These are phyloP conservation scores for Barbatosphaeria neglecta DNA, from an alignment of 495 filamentous ascomycete genomes.

Conservation along the genomic window DNA sequence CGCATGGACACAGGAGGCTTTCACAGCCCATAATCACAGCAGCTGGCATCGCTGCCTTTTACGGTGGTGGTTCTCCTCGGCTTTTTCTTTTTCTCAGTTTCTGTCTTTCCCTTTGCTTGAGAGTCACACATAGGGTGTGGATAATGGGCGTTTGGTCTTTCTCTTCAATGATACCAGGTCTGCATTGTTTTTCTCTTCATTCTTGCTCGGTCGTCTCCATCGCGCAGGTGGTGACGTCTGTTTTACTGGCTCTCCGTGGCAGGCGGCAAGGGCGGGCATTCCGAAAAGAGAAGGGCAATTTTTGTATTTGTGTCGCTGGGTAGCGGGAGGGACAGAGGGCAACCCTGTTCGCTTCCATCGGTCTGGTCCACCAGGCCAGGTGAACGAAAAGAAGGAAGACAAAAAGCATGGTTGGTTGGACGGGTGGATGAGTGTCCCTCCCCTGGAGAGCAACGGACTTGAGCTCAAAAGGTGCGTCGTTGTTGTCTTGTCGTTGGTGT, in stretches of 20 bases:
- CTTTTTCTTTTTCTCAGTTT: not conserved
- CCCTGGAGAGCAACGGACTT: not conserved
- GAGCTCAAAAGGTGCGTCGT: not conserved
- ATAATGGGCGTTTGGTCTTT: not conserved
- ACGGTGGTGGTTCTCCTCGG: too few species aligned
- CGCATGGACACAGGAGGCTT: not conserved
- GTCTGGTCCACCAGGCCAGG: too few species aligned
- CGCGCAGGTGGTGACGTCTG: not conserved
- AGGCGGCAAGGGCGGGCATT: not conserved
- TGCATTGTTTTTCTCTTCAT: not conserved
- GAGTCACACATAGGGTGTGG: too few species aligned
- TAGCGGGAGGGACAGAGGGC: not conserved
- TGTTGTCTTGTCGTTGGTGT: not conserved
- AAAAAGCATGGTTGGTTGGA: not conserved
- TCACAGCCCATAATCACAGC: not conserved
- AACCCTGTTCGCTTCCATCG: not conserved
- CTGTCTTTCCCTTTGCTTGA: too few species aligned
- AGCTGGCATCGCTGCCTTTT: not conserved
- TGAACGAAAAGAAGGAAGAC: not conserved
- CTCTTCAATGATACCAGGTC: not conserved
- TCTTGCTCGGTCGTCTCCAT: not conserved
- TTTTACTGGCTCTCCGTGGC: conserved; percentile 1
- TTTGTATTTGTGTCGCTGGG: not conserved
- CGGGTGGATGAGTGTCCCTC: too few species aligned
- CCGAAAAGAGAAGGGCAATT: not conserved